Evolutionary conservation across 2,329 filamentous ascomycete genomes (phyloP), one percentile per base, ranked within the genome.

Genomic region (Penicillium occitanis): DNA sequence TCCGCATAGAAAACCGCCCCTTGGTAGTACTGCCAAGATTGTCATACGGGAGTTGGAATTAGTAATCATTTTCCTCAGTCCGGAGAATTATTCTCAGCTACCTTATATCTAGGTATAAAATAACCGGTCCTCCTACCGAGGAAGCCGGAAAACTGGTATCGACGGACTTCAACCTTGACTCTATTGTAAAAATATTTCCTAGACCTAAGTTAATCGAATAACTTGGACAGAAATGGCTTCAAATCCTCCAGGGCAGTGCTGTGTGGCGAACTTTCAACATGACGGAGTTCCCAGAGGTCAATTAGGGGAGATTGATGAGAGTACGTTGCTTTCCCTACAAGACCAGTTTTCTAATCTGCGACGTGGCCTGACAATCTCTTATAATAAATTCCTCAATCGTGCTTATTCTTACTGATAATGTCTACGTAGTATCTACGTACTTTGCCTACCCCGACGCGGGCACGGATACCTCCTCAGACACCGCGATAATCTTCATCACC

Each of bases 401-500:
- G 10, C 33, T 35, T 10, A 35, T 35, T 11, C 33, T 7, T 33
- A 33, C 33, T 63, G 2, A 25, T 37, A 1, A 19, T 33, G 35
- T 48, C 46, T 28, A 55, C 10, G 28, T 19, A 87, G 85, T 84
- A 71, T 77, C 82, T 50, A 82, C 84, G 69, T 89, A 89, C 75
- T 77, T 88, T 69, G 72, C 81, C 70, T 83, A 84, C 69, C 85
- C 85, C 35, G 78, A 83, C 67, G 76, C 81, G 70, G 83, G 82
- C 71, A 40, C 37, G 1, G 19, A 37, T 5, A 48, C 14, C 7
- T 85, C 67, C 61, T 70, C 83, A 25, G 80, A 84, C 35, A 83
- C 83, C 64, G 86, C 85, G 62, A 79, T 89, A 70, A 67, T 89
- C 58, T 81, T 87, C 70, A 73, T 87, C 63, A 81, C 83, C 67